Conservation (phyloP, 345 rosid genomes). For the Syzygium aqueum region DNA sequence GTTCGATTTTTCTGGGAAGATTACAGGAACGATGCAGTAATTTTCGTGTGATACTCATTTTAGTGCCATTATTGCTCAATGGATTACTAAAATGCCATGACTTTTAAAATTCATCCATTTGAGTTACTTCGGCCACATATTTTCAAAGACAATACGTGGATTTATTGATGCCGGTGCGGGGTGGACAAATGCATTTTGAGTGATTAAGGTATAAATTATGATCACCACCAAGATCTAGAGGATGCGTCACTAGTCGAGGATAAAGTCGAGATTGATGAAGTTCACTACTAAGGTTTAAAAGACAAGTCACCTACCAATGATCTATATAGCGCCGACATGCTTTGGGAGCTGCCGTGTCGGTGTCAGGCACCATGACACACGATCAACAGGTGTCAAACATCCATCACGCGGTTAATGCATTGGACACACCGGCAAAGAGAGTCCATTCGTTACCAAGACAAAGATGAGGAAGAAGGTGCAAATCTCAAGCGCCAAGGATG, state of each 20-base stretch:
- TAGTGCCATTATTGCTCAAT: not conserved
- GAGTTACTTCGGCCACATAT: not conserved
- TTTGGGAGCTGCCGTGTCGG: too few species aligned
- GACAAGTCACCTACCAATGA: not conserved
- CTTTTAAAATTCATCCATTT: not conserved
- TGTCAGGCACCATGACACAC: too few species aligned
- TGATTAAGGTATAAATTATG: not conserved
- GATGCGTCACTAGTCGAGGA: not conserved
- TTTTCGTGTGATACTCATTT: accelerated
- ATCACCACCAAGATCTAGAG: not conserved
- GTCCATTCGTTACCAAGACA: too few species aligned
- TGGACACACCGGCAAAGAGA: too few species aligned
- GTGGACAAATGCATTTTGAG: not conserved
- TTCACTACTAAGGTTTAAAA: not conserved
- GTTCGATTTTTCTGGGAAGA: not conserved
- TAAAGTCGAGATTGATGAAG: not conserved
- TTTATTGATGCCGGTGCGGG: not conserved
- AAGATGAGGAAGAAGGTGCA: too few species aligned
- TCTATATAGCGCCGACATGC: too few species aligned
- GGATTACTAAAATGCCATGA: not conserved
- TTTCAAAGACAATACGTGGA: not conserved
- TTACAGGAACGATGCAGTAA: accelerated
- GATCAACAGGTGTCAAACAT: too few species aligned
- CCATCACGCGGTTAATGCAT: too few species aligned
- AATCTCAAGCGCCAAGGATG: too few species aligned